phyloP scores from a whole-genome alignment of 768 basidiomycete species.

The Amanita fuliginea region DNA sequence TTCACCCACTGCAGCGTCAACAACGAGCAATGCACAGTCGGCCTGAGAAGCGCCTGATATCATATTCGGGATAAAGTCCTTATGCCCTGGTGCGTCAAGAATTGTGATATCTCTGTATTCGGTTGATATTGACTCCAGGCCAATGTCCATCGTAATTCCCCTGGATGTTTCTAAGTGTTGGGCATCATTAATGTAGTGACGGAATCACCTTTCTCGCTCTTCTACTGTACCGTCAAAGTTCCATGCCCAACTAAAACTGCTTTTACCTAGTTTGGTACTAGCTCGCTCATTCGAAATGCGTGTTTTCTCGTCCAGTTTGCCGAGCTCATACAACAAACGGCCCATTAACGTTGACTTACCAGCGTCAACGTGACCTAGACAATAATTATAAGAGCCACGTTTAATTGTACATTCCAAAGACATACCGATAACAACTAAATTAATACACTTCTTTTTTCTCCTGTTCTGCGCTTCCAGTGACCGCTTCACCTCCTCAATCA shows the following conservation, averaged over 20 bases:
- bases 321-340: constrained; percentile 84
- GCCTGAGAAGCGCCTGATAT: constrained; percentile 98
- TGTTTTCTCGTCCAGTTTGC: constrained; percentile 78
- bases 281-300: constrained; percentile 79
- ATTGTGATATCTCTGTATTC: constrained; percentile 74
- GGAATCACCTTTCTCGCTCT: constrained; percentile 75
- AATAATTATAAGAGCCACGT: not conserved
- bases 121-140: constrained; percentile 68
- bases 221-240: constrained; percentile 87
- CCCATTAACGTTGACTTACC: constrained; percentile 99
- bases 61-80: constrained; percentile 98
- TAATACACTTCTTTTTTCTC: constrained; percentile 58
- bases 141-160: constrained; percentile 98
- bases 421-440: constrained; percentile 87
- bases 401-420: not conserved
- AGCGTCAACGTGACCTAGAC: constrained; percentile 91
- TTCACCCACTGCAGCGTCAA: constrained; percentile 83
- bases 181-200: not conserved
- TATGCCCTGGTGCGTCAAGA: constrained; percentile 96
- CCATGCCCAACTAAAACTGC: constrained; percentile 98
- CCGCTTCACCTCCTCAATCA: constrained; percentile 69
- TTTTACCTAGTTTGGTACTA: constrained; percentile 82
- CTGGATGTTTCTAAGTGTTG: constrained; percentile 29
- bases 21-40: constrained; percentile 87
- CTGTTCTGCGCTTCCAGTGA: constrained; percentile 34